Conservation (phyloP, 2,329 filamentous ascomycete genomes). For the Aspergillus sp. region DNA sequence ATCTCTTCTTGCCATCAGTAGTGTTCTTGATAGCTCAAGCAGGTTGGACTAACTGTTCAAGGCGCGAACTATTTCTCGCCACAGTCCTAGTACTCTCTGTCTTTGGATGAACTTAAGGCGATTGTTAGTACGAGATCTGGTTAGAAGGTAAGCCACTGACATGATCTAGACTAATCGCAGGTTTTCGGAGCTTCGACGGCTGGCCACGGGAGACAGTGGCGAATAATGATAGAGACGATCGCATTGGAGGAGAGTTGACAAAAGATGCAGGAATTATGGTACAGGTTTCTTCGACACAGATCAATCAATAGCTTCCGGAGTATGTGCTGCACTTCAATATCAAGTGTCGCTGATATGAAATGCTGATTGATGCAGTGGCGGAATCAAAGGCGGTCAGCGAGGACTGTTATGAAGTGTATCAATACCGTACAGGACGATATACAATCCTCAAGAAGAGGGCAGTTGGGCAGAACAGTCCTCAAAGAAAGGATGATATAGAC, state of each 20-base stretch:
- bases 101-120: conserved; percentile 42
- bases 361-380: neutral
- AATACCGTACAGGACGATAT: neutral
- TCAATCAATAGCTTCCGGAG: no score
- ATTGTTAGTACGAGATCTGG: conserved; percentile 7
- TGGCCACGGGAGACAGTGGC: conserved; percentile 28
- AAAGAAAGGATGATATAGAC: no score
- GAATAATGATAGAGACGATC: conserved; percentile 24
- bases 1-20: conserved; percentile 29
- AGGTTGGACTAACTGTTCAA: conserved; percentile 33
- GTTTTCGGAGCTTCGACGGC: conserved; percentile 35
- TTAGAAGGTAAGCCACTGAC: conserved; percentile 22
- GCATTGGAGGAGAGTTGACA: conserved; percentile 22
- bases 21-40: neutral
- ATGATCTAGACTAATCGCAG: conserved; percentile 39
- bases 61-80: conserved; percentile 42
- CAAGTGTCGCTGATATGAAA: neutral
- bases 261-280: neutral
- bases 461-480: no score
- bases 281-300: no score
- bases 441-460: no score
- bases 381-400: conserved; percentile 13
- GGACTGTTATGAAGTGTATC: conserved; percentile 6
- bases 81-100: conserved; percentile 43
- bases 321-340: no score